A percentile compares a stretch with the other conserved stretches of the same genome.
Evolutionary conservation across 768 basidiomycete species (phyloP).

Genomic region (Asterophora parasitica): DNA sequence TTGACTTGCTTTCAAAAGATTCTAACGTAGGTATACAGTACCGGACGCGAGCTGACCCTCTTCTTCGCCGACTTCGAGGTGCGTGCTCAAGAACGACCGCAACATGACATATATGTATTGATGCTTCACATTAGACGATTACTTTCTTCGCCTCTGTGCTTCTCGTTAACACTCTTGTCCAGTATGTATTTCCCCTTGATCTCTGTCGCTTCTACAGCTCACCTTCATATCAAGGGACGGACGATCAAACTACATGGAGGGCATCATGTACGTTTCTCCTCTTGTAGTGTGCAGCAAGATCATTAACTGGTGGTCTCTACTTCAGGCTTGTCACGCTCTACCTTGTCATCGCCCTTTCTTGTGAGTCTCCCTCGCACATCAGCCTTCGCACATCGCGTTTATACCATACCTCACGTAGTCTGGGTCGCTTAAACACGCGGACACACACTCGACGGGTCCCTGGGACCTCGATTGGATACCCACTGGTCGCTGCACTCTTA

Average conservation of each 20-base stretch:
- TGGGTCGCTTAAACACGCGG: slow-evolving; percentile 26
- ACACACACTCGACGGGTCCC: too few species aligned
- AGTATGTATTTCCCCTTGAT: slow-evolving; percentile 35
- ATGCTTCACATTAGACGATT: slow-evolving; percentile 51
- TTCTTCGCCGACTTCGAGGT: slow-evolving; percentile 88
- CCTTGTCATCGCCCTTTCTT: slow-evolving; percentile 75
- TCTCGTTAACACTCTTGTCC: slow-evolving; percentile 79
- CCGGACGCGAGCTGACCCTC: slow-evolving; percentile 68
- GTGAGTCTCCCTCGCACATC: slow-evolving; percentile 35
- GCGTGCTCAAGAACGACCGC: slow-evolving; percentile 7
- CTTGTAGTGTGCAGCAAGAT: slow-evolving; percentile 21
- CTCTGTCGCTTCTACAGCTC: slow-evolving; percentile 1
- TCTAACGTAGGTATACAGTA: slow-evolving; percentile 28
- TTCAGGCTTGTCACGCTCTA: slow-evolving; percentile 59
- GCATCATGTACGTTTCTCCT: slow-evolving; percentile 52
- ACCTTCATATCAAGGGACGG: slow-evolving; percentile 50
- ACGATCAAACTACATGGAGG: slow-evolving; percentile 91
- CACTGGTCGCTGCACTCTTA: too few species aligned
- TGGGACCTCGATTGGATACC: background rate
- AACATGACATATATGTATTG: background rate
- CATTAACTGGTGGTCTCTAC: too few species aligned
- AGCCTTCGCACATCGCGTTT: background rate
- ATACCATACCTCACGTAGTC: slow-evolving; percentile 14
- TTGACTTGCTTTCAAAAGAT: slow-evolving; percentile 12
- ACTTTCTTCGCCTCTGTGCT: slow-evolving; percentile 83